Base-by-base conservation (phyloP, 345 rosid genomes). In the Gynandropsis gynandra region DNA sequence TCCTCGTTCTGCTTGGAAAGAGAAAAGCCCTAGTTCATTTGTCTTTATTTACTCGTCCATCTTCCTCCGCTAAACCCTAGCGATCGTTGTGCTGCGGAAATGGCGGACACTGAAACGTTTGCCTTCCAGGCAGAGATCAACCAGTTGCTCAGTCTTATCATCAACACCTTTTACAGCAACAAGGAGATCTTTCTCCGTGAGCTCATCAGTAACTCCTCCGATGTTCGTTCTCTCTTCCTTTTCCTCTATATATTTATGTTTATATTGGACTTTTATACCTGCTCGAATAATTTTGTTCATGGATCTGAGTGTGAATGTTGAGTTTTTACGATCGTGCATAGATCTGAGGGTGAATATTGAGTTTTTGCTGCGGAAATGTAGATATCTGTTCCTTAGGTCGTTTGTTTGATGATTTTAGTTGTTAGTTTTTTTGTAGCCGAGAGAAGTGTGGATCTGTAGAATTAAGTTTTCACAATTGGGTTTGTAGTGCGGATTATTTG, bases 81-180 rank as follows among this genome's bases (percentile, higher is more conserved):
- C 8, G 38, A 51, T 16, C 20, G 24, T 10, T 44, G 24, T 11
- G 27, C 4, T 14, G 9, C 20, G 16, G 44, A 8, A 43, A 62
- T 62, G 81, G 76, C 61, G 13, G 86, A 77, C 10, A 46, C 62
- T 0, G 89, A 82, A 76, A 79, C 86, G 56, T 79, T 82, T 38
- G 85, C 85, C 13, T 81, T 81, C 50, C 89, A 79, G 57, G 85
- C 85, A 13, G 89, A 79, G 80, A 81, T 81, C 72, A 81, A 81
- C 39, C 89, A 81, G 76, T 77, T 81, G 16, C 59, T 81, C 61
- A 79, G 82, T 46, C 76, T 82, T 64, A 79, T 82, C 51, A 77
- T 82, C 73, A 79, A 82, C 7, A 74, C 85, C 34, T 79, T 79
- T 39, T 79, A 82, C 64, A 69, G 78, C 69, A 82, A 82, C 73